A percentile compares a stretch with the other conserved stretches of the same genome.
Conservation (phyloP, 306 rosid genomes). For the Glycyrrhiza uralensis region DNA sequence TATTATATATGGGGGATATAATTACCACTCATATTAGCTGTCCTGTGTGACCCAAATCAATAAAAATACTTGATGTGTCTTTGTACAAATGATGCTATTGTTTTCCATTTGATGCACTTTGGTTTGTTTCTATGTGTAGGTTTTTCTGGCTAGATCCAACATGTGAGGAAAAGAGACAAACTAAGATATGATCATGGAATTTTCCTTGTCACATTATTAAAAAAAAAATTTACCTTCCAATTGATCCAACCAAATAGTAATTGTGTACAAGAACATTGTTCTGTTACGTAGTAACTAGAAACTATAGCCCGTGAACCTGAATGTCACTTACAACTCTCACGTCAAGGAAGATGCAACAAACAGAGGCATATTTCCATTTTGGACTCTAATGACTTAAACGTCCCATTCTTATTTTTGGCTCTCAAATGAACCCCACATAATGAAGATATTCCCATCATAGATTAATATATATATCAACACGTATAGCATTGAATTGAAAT, state of each 20-base stretch:
- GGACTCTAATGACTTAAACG: constrained; percentile 20
- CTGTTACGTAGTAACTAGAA: constrained; percentile 36
- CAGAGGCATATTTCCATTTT: constrained; percentile 20
- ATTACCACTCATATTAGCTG: constrained; percentile 19
- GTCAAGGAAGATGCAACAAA: constrained; percentile 28
- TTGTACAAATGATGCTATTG: constrained; percentile 27
- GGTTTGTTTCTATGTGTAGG: constrained; percentile 45
- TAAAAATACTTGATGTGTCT: not conserved
- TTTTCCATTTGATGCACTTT: constrained; percentile 32
- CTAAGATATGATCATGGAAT: constrained; percentile 35
- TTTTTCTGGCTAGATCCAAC: constrained; percentile 48
- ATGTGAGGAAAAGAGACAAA: constrained; percentile 80
- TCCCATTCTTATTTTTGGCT: constrained; percentile 28
- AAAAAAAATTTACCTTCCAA: no score
- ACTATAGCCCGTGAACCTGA: constrained; percentile 69
- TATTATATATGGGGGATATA: constrained; percentile 29
- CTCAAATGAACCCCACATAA: constrained; percentile 21
- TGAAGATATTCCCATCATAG: not conserved
- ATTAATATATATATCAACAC: no score
- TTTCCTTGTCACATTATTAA: constrained; percentile 6
- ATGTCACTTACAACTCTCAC: constrained; percentile 47
- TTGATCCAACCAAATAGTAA: not conserved
- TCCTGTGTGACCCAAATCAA: constrained; percentile 11
- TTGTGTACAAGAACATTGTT: constrained; percentile 19
- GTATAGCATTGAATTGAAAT: no score